These are phyloP conservation scores for Trametes coccinea DNA, from an alignment of 768 basidiomycete species.

Conservation along the genomic window DNA sequence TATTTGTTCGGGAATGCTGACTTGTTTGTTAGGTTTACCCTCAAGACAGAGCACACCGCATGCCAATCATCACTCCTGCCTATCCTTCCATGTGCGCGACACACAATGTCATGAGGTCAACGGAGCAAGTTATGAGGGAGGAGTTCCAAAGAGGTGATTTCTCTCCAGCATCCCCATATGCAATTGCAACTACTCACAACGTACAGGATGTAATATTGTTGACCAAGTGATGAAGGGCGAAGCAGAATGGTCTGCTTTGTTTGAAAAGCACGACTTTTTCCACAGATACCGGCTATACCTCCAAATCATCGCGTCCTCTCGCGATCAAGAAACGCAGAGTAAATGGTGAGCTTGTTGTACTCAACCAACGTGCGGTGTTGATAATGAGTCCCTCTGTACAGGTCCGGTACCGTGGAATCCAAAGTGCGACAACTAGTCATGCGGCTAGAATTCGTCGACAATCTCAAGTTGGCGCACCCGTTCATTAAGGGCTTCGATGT, in stretches of 20 bases:
- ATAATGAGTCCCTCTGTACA: conserved; percentile 25
- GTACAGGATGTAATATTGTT: conserved; percentile 84
- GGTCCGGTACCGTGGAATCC: conserved; percentile 97
- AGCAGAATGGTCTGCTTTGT: conserved; percentile 89
- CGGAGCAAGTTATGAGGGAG: conserved; percentile 92
- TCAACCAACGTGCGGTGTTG: too few species aligned
- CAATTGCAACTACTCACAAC: conserved; percentile 14
- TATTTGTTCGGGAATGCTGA: neutral
- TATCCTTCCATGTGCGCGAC: conserved; percentile 99
- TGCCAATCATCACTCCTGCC: conserved; percentile 99
- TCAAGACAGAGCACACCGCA: conserved; percentile 87
- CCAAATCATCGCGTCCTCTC: conserved; percentile 91
- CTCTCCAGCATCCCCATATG: neutral
- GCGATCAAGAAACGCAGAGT: conserved; percentile 74
- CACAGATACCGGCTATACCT: conserved; percentile 95
- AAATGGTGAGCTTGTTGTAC: conserved; percentile 66
- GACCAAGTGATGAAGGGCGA: conserved; percentile 86
- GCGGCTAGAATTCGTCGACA: conserved; percentile 96
- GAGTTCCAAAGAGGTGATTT: conserved; percentile 86
- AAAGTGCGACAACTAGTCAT: conserved; percentile 93
- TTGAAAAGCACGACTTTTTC: conserved; percentile 95
- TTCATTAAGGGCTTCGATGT: conserved; percentile 93
- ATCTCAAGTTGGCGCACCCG: conserved; percentile 89
- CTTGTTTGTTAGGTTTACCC: conserved; percentile 71
- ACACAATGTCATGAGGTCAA: conserved; percentile 95